Evolutionary conservation across 139 green algal species (phyloP), one percentile per base, ranked within the genome.

Genomic region (Picochlorum sp.): DNA sequence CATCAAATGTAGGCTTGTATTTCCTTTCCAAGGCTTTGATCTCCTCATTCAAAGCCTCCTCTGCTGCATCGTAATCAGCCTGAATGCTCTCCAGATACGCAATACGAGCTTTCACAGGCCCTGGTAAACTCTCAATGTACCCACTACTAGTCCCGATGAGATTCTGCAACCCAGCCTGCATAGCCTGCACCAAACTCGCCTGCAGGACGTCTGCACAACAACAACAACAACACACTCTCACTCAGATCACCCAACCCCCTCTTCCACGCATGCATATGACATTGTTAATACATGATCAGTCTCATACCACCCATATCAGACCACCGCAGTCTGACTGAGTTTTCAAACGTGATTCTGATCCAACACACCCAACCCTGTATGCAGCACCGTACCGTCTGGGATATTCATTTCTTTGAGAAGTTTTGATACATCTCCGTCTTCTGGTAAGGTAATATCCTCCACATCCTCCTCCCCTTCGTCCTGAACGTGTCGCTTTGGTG

Each of bases 1-100:
- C 14, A 63, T 7, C 67, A 69, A 88, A 92, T 45, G 90, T 63
- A 44, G 68, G 70, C 34, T 65, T 54, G 62, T 90, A 92, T 63
- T 89, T 91, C 24, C 50, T 66, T 68, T 88, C 77, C 9, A 92
- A 67, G 4, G 61, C 76, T 21, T 55, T 63, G 50, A 69, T 67
- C 62, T 90, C 79, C 58, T 87, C 75, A 18, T 74, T 30, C 41
- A 71, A 84, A 81, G 82, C 47, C 44, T 87, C 85, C 26, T 87
- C 60, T 28, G 90, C 54, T 50, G 84, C 72, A 57, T 87, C 76
- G 45, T 84, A 75, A 47, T 83, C 49, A 11, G 77, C 67, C 64
- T 93, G 83, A 50, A 95, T 68, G 24, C 75, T 44, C 15, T 71
- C 20, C 21, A 86, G 50, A 30, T 65, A 77, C 8, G 45, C 34